Evolutionary conservation across 139 green algal genomes (phyloP), one percentile per base, ranked within the genome.

Genomic region (Volvox africanus): DNA sequence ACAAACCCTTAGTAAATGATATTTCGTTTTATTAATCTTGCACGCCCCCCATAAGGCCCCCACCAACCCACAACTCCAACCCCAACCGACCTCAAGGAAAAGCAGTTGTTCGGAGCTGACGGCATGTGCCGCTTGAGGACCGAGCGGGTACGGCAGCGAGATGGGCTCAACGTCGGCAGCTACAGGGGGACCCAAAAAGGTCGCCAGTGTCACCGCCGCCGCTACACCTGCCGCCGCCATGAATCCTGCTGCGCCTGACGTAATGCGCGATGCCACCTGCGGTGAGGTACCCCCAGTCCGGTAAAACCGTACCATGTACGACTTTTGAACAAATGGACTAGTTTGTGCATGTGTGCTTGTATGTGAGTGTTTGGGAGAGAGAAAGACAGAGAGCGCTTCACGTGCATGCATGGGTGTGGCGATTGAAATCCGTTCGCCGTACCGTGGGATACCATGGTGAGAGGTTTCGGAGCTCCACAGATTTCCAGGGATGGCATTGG

Each of bases 41-140:
- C 17, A 69, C 17, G 19, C n/a, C n/a, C 17, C 19, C 19, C 17
- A 19, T 69, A 69, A 19, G 19, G 17, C 19, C 19, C 62, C 62
- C 17, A 73, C 65, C 21, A 24, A 16, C 65, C 65, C 5, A 6
- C 65, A 73, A 30, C 21, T 16, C 65, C 21, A 9, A 73, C 24
- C 65, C 65, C 65, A 30, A n/a, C 75, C 13, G 50, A 96, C 95
- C 89, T 99, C 98, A 16, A 99, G 92, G 89, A 98, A 99, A 5
- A 99, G 87, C 37, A 99, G 95, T 93, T 99, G 97, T 93, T 99
- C 96, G 1, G 96, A 95, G 2, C 97, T 98, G 20, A 99, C 92
- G 1, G 98, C 96, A 12, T 91, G 37, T 0, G 93, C 94, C 0
- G 94, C 78, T 20, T 55, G 75, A 17, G 82, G 88, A 1, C 12